Evolutionary conservation across 139 green algal genomes (phyloP).

Genomic region (Tetraselmis striata): DNA sequence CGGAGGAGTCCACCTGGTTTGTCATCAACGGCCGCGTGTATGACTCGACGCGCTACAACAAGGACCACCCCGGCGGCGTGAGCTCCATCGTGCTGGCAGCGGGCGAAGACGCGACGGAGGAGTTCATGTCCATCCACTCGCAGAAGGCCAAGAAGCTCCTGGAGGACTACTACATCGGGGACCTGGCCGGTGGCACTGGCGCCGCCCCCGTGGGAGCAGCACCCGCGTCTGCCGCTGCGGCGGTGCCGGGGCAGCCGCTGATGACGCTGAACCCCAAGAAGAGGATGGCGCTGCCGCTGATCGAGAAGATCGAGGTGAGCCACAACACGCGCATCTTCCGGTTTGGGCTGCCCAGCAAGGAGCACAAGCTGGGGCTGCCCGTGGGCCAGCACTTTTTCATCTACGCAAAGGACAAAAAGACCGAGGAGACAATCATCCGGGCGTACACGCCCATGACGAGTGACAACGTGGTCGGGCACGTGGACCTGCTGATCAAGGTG

Average conservation of each 20-base stretch:
- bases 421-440: conserved; percentile 84
- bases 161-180: conserved; percentile 72
- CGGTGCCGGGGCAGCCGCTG: conserved; percentile 10
- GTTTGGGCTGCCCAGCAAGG: conserved; percentile 78
- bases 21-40: conserved; percentile 86
- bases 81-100: conserved; percentile 78
- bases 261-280: conserved; percentile 75
- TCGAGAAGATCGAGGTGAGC: conserved; percentile 68
- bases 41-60: conserved; percentile 86
- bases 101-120: conserved; percentile 65
- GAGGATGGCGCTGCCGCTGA: conserved; percentile 69
- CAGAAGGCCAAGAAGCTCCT: conserved; percentile 79
- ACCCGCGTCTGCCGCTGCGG: neutral
- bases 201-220: conserved; percentile 12
- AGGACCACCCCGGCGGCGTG: conserved; percentile 85
- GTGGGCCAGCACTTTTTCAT: conserved; percentile 93
- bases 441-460: conserved; percentile 91
- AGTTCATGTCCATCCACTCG: conserved; percentile 87
- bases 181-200: conserved; percentile 24
- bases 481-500: conserved; percentile 97
- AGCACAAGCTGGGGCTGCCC: conserved; percentile 88
- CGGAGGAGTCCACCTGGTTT: conserved; percentile 82
- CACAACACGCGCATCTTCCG: conserved; percentile 84
- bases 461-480: conserved; percentile 78
- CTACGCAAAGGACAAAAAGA: conserved; percentile 50